Conservation (phyloP, 2,329 filamentous ascomycete genomes). For the Cercospora sojina region DNA sequence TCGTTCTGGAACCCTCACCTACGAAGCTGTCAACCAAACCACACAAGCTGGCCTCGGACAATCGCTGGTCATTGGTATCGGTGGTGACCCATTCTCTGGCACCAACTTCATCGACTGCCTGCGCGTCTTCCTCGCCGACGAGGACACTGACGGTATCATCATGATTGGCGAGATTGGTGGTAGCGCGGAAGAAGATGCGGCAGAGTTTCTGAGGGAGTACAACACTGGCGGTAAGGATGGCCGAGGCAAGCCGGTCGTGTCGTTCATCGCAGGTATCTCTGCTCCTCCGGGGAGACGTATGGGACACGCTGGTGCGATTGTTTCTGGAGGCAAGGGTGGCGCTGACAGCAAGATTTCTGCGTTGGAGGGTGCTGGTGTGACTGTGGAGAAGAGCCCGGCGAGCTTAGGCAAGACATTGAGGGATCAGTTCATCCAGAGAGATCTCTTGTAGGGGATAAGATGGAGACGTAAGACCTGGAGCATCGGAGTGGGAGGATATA, state of each 20-base stretch:
- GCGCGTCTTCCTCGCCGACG: constrained; percentile 91
- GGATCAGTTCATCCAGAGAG: constrained; percentile 91
- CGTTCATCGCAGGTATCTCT: constrained; percentile 97
- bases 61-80: constrained; percentile 96
- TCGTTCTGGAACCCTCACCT: constrained; percentile 95
- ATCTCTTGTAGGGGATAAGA: constrained; percentile 70
- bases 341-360: constrained; percentile 98
- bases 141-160: constrained; percentile 98
- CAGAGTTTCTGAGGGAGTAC: constrained; percentile 89
- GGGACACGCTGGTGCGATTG: constrained; percentile 98
- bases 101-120: constrained; percentile 99
- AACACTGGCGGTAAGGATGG: constrained; percentile 62
- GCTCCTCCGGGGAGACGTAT: constrained; percentile 94
- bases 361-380: constrained; percentile 86
- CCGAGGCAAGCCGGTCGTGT: constrained; percentile 87
- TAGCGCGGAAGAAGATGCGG: constrained; percentile 94
- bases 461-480: neutral
- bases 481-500: constrained; percentile 4
- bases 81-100: constrained; percentile 96
- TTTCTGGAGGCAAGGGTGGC: constrained; percentile 94
- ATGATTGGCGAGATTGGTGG: constrained; percentile 99
- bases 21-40: constrained; percentile 99
- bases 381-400: constrained; percentile 94
- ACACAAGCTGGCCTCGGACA: constrained; percentile 95
- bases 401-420: constrained; percentile 89